Base-by-base conservation (phyloP, 306 rosid species). In the Clitoria ternatea region DNA sequence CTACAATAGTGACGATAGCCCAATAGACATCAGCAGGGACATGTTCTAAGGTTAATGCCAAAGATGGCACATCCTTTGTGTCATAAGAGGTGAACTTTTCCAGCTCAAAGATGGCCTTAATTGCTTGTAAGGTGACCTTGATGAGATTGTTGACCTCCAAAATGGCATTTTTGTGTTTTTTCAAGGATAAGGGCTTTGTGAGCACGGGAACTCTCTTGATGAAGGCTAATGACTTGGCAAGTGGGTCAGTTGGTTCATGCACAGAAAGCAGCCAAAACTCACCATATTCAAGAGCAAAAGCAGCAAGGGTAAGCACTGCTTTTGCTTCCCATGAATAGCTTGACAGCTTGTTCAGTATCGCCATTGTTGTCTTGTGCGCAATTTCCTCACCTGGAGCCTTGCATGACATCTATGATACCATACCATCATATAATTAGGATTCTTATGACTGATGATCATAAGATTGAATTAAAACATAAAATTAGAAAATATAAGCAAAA, bases 241-340 rank as follows among this genome's bases (percentile, higher is more conserved):
- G 80, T 17, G 69, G 85, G 67, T 89, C 77, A 0, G 84, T 62
- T 54, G 83, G 75, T 26, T 54, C 74, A 43, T 70, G 43, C 48
- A 77, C 85, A 7, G 91, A 78, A 0, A 92, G 82, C 0, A 85
- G 65, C 91, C 94, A 89, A 54, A 87, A 87, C 11, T 92, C 87
- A 0, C 94, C 91, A 30, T 76, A 89, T 20, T 92, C 92, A 7
- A 84, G 3, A 0, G 93, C 80, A 59, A 91, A 91, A n/a, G 96
- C 96, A 0, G 91, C 88, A 0, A 91, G 77, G 4, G 93, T 79
- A 11, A 91, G 69, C 64, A 86, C 90, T 0, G 85, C 86, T 69
- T 89, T 89, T 15, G 87, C 90, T n/a, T 80, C 85, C 97, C 93
- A 91, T 0, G 69, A 10, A 53, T 80, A 87, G 30, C 7, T 49